Evolutionary conservation across 2,329 filamentous ascomycete genomes (phyloP), one percentile per base, ranked within the genome.

Genomic region (Pleoardoris graminearum): DNA sequence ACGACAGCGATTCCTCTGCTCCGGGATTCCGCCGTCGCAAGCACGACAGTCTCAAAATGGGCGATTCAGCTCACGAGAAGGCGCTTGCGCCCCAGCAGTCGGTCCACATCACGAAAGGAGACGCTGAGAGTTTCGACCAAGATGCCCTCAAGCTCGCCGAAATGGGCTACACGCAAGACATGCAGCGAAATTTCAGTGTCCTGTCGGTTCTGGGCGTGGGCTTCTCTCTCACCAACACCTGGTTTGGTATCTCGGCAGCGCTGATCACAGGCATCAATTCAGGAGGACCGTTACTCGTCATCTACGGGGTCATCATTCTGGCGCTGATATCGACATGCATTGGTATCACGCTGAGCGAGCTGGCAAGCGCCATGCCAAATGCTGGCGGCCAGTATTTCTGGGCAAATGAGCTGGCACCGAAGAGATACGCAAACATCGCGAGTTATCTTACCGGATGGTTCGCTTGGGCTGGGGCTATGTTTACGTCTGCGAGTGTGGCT

Each of bases 381-480:
- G 76, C 79, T 5, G 79, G 79, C 21, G 79, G 79, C 0, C 77
- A 80, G 61, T 81, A 81, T 59, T 80, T 79, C 56, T 81, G 78
- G 78, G 76, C 78, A 1, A 77, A 75, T 47, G 74, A 79, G 51
- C 61, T 82, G 55, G 77, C 78, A 1, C 77, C 78, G 2, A 75
- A 67, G 56, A 74, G 67, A 51, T 80, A 73, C 52, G 72, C 76
- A 1, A 76, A 76, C 23, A 72, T 79, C 48, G 71, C 74, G 5
- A 77, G 75, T 11, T 81, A 80, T 50, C 48, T 78, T 43, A 80
- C 77, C 1, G 79, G 78, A 1, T 82, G 77, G 74, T 75, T 82
- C 52, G 79, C 79, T 1, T 83, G 79, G 75, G 77, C 79, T n/a
- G 80, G 80, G 14, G 74, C 76, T 19, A 76, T 83, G 48, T 83